phyloP scores from a whole-genome alignment of 495 filamentous ascomycete genomes.

The Parachaetomium inaequale region DNA sequence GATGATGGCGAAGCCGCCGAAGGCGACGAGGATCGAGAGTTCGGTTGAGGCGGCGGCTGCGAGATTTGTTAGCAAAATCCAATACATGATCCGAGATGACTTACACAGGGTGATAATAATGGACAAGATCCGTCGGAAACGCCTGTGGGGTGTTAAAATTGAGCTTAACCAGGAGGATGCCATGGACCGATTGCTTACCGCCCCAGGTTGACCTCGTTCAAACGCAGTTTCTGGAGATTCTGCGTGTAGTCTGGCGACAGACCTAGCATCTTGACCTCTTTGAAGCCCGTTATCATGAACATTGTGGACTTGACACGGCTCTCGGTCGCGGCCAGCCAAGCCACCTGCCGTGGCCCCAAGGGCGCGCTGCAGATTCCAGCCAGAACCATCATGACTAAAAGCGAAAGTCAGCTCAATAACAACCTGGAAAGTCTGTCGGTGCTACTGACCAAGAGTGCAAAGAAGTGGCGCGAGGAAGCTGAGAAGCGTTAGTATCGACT shows the following conservation, averaged over 20 bases:
- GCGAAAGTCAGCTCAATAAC: background rate
- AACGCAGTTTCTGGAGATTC: slow-evolving; percentile 9
- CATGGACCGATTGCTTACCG: background rate
- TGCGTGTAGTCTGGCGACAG: slow-evolving; percentile 7
- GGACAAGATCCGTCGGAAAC: slow-evolving; percentile 12
- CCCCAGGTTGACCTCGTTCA: background rate
- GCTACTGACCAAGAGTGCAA: slow-evolving; percentile 7
- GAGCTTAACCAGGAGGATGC: background rate
- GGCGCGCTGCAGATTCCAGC: slow-evolving; percentile 13
- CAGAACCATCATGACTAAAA: slow-evolving; percentile 9
- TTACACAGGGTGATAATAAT: slow-evolving; percentile 12
- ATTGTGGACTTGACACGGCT: slow-evolving; percentile 12
- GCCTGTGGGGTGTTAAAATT: background rate
- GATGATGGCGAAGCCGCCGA: slow-evolving; percentile 12
- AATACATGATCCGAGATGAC: background rate
- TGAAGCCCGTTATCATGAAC: slow-evolving; percentile 14
- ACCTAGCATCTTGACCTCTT: slow-evolving; percentile 15
- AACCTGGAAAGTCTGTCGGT: background rate
- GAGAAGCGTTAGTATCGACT: background rate
- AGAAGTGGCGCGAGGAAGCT: slow-evolving; percentile 12
- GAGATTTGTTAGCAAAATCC: background rate
- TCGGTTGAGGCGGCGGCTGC: slow-evolving; percentile 10
- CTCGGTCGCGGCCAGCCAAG: slow-evolving; percentile 10
- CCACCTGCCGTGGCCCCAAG: slow-evolving; percentile 6
- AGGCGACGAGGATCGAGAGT: slow-evolving; percentile 13